Base-by-base conservation (phyloP, 441 rosid genomes). In the Flueggea neowawraea region DNA sequence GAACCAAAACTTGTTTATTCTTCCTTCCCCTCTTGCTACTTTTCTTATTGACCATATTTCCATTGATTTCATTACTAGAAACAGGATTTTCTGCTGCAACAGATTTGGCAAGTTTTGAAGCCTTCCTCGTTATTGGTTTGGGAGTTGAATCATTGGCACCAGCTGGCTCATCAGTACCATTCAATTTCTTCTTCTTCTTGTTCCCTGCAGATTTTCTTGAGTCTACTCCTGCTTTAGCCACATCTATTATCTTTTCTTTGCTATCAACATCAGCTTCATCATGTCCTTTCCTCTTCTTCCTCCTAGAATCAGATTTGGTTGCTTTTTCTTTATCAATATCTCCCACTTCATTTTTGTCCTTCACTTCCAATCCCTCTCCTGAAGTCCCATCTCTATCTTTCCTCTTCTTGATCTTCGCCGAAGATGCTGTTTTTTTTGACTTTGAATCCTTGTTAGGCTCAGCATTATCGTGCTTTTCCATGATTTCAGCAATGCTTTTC, bases 401-500 rank as follows among this genome's bases (percentile, higher is more conserved):
- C 53, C 54, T 68, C 72, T 74, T 84, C 61, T 71, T 82, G 65
- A 64, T 75, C 47, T 68, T 64, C 58, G 75, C 65, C 52, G 65
- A 57, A 13, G 66, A 31, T 41, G 67, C 66, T 6, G 43, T 61
- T 61, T 74, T 31, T 13, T 58, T 71, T 14, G 60, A 56, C 53
- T 60, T 62, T 6, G 16, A 60, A 53, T 64, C 69, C 52, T 56
- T 69, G 66, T 58, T 65, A 33, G 60, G 73, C 67, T 13, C 72
- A 33, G 75, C 66, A 82, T 57, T 56, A 0, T 58, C 32, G 44
- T 67, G 69, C 49, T 73, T 80, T 36, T 80, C 83, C 71, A 93
- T 61, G 54, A 93, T 85, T 58, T 88, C 92, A 67, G 96, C 87
- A 71, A 93, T 86, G 73, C 98, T 93, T 78, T 90, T 93, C 78